These are phyloP conservation scores for Luffa aegyptiaca DNA, from an alignment of 306 rosid genomes.

Conservation along the genomic window DNA sequence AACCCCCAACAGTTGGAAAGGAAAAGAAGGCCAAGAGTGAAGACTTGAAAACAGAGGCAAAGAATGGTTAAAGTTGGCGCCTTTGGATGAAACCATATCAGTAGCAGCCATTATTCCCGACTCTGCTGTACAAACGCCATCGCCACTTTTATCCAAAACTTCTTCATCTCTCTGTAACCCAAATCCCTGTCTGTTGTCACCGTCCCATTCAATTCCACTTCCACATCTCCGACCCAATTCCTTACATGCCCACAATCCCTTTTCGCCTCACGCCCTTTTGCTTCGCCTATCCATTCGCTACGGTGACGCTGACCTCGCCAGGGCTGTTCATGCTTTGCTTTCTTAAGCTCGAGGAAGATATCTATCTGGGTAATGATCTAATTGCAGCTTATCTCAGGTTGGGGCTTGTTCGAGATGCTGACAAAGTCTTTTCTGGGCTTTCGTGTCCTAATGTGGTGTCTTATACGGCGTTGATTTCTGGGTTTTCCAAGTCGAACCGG, in stretches of 20 bases:
- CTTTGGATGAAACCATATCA: constrained; percentile 1
- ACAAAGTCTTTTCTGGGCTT: constrained; percentile 34
- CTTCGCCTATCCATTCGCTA: constrained; percentile 45
- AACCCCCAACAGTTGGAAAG: not conserved
- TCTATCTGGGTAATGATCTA: constrained; percentile 35
- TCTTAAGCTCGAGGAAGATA: constrained; percentile 37
- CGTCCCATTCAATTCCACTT: constrained; percentile 12
- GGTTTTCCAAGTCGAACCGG: constrained; percentile 46
- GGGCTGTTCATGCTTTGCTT: constrained; percentile 43
- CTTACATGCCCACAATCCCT: constrained; percentile 8
- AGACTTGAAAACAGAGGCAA: not conserved
- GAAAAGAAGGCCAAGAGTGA: not conserved
- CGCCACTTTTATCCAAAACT: not conserved
- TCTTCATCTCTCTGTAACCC: constrained; percentile 8
- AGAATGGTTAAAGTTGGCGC: constrained; percentile 3
- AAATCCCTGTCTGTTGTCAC: not conserved
- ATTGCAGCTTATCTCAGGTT: constrained; percentile 46
- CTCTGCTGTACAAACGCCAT: not conserved
- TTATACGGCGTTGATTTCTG: constrained; percentile 57
- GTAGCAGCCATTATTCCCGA: constrained; percentile 6
- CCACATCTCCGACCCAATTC: constrained; percentile 1
- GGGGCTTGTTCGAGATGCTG: constrained; percentile 44
- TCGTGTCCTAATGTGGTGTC: constrained; percentile 46
- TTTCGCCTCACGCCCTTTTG: constrained; percentile 11
- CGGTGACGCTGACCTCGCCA: constrained; percentile 31